Percentiles rank a stretch among this genome's conserved stretches.
Evolutionary conservation across 768 basidiomycete genomes (phyloP).

Genomic region (Piloderma croceum): DNA sequence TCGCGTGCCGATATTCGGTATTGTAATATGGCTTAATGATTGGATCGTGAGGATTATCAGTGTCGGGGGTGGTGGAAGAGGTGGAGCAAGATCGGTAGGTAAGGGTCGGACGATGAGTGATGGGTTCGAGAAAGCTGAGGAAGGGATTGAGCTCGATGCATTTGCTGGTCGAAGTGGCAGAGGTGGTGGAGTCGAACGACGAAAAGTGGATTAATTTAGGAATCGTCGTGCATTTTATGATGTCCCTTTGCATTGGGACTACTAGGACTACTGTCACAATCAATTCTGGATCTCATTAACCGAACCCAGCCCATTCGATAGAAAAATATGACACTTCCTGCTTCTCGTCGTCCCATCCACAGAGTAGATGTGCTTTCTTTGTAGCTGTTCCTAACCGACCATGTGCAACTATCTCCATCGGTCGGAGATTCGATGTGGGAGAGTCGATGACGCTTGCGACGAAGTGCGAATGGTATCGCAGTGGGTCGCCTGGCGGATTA

Average conservation of each 20-base stretch:
- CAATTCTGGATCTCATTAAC: conserved; percentile 36
- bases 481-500: conserved; percentile 66
- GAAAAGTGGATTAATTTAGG: conserved; percentile 1
- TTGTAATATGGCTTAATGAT: conserved; percentile 74
- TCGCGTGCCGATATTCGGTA: conserved; percentile 68
- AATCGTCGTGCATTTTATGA: conserved; percentile 1
- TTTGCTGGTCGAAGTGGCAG: conserved; percentile 1
- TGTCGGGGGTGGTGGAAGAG: conserved; percentile 36
- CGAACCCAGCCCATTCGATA: conserved; percentile 90
- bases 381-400: conserved; percentile 95
- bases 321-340: conserved; percentile 67
- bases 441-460: conserved; percentile 76
- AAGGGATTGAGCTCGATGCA: conserved; percentile 25
- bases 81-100: background rate
- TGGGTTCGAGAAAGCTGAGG: conserved; percentile 52
- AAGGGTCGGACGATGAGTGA: conserved; percentile 35
- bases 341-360: conserved; percentile 76
- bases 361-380: conserved; percentile 91
- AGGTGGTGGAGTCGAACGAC: conserved; percentile 1
- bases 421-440: conserved; percentile 51
- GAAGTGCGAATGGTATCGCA: conserved; percentile 97
- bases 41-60: conserved; percentile 57
- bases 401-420: conserved; percentile 94
- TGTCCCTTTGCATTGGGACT: background rate
- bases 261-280: background rate